Base-by-base conservation (phyloP, 768 basidiomycete genomes). In the Austroboletus eburneus region DNA sequence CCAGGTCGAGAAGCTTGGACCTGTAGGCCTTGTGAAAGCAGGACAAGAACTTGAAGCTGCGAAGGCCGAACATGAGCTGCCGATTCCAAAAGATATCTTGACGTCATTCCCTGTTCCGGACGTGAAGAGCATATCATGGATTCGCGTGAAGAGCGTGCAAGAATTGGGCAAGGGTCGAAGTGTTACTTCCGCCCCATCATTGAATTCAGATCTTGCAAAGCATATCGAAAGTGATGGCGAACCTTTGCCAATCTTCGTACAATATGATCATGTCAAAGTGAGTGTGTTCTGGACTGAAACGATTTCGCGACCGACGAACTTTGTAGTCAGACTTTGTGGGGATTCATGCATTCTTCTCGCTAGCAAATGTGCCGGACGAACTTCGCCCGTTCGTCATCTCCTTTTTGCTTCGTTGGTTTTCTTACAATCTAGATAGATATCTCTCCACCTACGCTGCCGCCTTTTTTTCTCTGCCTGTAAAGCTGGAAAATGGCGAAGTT, bases 221-320 rank as follows among this genome's bases (percentile, higher is more conserved):
- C 79, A 87, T 58, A 71, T 99, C 21, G 72, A 79, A 43, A 62
- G 69, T 3, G 92, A 96, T 54, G 85, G 84, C 3, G 61, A 73
- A 2, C 62, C 76, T 3, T 62, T 94, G 27, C 82, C 95, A 6
- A 94, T 92, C 70, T 94, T 93, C 62, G 80, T 95, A 9, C 86
- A 96, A 59, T 99, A 91, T 59, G 88, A 96, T 57, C 90, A 94
- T 64, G 91, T 95, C 39, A 79, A 91, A 72, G 93, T 88, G 68
- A 18, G 21, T 29, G 45, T 22, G 46, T 39, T 30, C 43, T 43
- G 36, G 21, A 16, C n/a, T 27, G 20, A 37, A 22, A 42, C 25
- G 22, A 18, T 10, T 27, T 35, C 18, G 32, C 21, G 21, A 39
- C 44, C 33, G 33, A 48, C 35, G 33, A 42, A 38, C 49, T 20